These are phyloP conservation scores for Neofusicoccum parvum DNA, from an alignment of 2,329 filamentous ascomycete species.

Conservation along the genomic window DNA sequence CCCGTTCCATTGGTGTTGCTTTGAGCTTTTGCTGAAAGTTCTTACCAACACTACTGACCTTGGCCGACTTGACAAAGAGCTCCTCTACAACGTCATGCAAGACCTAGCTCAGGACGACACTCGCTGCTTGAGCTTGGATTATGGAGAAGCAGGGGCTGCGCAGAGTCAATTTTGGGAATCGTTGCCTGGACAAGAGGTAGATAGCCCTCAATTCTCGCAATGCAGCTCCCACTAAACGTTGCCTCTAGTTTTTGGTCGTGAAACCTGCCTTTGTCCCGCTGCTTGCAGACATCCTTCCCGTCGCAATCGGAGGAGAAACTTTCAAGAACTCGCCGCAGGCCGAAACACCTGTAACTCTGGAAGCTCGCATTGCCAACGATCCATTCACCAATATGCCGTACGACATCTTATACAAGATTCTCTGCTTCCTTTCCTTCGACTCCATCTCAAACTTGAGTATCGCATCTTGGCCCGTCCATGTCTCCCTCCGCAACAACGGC, in stretches of 20 bases:
- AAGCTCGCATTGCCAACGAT: background rate
- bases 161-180: background rate
- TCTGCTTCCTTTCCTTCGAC: background rate
- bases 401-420: background rate
- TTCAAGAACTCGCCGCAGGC: background rate
- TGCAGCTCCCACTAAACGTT: background rate
- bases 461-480: background rate
- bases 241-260: background rate
- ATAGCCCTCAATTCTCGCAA: too few relatives aligned
- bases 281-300: background rate
- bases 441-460: background rate
- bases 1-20: background rate
- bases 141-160: background rate
- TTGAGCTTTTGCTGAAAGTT: background rate
- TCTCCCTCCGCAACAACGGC: background rate
- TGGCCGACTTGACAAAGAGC: background rate
- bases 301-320: background rate
- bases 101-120: background rate
- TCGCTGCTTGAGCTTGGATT: background rate
- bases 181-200: background rate
- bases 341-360: background rate
- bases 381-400: background rate
- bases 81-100: background rate
- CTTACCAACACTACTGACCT: background rate
- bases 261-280: background rate